These are phyloP conservation scores for Fraxinus sp. DNA, from an alignment of 305 asterid genomes.

Conservation along the genomic window DNA sequence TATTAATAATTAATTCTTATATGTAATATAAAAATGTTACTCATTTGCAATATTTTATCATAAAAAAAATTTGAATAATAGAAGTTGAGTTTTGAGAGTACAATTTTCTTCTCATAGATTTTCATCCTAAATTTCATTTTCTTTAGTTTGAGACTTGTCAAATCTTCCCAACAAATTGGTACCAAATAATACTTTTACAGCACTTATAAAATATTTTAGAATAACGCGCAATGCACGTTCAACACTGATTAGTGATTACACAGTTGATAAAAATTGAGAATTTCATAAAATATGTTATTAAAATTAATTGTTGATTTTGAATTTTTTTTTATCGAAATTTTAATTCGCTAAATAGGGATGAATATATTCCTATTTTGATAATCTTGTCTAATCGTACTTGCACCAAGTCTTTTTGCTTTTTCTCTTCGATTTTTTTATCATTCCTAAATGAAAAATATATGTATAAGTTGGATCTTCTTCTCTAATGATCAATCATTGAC, in stretches of 20 bases:
- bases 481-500: background rate
- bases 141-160: background rate
- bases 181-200: background rate
- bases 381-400: background rate
- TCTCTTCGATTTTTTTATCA: background rate
- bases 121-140: too few relatives aligned
- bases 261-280: background rate
- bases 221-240: too few relatives aligned
- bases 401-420: background rate
- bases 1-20: too few relatives aligned
- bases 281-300: too few relatives aligned
- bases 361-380: background rate
- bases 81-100: background rate
- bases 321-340: too few relatives aligned
- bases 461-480: background rate
- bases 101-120: background rate
- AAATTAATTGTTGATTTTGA: background rate
- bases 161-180: too few relatives aligned
- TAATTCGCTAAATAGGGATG: background rate
- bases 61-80: too few relatives aligned
- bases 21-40: too few relatives aligned
- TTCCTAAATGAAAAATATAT: background rate
- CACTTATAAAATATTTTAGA: too few relatives aligned
- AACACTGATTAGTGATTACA: background rate
- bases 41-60: too few relatives aligned